Evolutionary conservation across 176 grass and related monocot species (phyloP).

Genomic region (Bolboschoenus planiculmis): DNA sequence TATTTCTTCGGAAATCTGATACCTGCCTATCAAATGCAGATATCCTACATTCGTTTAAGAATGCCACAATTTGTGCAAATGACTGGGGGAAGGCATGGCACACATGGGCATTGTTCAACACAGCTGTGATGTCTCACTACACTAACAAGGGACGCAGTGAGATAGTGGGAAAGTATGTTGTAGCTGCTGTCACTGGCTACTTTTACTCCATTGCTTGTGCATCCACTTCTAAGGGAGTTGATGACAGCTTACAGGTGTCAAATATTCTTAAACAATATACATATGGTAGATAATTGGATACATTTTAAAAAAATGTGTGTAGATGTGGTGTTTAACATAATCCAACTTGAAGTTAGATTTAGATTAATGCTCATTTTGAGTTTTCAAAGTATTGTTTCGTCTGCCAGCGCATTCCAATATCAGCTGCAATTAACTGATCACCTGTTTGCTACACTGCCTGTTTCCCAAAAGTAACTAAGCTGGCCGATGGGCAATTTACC

Average conservation of each 20-base stretch:
- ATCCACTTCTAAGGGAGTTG: conserved; percentile 91
- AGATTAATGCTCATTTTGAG: neutral
- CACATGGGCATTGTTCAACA: conserved; percentile 95
- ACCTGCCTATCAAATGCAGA: conserved; percentile 31
- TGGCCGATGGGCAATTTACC: neutral
- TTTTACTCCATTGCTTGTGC: conserved; percentile 93
- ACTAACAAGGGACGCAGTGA: conserved; percentile 60
- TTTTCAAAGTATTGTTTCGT: neutral
- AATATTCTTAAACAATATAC: neutral
- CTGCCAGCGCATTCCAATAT: neutral
- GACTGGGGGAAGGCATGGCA: conserved; percentile 98
- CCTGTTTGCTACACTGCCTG: neutral
- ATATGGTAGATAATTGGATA: too few species aligned
- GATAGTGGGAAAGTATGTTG: conserved; percentile 81
- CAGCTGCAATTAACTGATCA: neutral
- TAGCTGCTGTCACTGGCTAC: conserved; percentile 90
- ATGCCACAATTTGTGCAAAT: conserved; percentile 77
- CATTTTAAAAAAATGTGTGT: too few species aligned
- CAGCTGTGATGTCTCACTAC: conserved; percentile 94
- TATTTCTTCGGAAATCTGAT: neutral
- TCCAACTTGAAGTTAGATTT: neutral
- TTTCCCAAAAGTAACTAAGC: neutral
- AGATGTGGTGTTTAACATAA: neutral
- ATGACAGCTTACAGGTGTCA: conserved; percentile 91
- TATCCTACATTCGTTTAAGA: conserved; percentile 75